Evolutionary conservation across 2,329 filamentous ascomycete genomes (phyloP).

Genomic region (Fusarium begoniae): DNA sequence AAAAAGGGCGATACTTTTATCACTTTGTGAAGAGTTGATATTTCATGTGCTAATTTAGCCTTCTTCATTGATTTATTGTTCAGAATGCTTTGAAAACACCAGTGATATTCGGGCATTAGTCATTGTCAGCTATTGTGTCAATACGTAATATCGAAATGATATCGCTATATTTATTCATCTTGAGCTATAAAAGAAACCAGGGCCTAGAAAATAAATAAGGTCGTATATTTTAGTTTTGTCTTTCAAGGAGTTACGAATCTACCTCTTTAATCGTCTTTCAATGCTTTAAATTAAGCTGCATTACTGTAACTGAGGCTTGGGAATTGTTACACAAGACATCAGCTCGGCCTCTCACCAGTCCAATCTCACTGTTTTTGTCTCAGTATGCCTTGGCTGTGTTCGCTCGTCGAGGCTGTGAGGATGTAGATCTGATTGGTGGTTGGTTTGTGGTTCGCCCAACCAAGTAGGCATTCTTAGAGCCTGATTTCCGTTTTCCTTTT

Average conservation of each 20-base stretch:
- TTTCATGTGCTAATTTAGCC: neutral
- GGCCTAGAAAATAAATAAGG: neutral
- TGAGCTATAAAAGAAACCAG: too few relatives aligned
- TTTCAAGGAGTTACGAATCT: neutral
- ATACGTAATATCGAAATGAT: too few relatives aligned
- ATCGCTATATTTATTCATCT: neutral
- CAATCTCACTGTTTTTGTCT: neutral
- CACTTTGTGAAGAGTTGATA: neutral
- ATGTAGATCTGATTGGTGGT: slow-evolving; percentile 4
- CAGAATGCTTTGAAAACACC: too few relatives aligned
- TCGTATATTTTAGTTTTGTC: neutral
- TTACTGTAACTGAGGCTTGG: neutral
- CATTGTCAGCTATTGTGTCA: neutral
- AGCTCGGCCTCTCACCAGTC: neutral
- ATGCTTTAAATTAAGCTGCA: neutral
- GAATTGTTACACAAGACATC: neutral
- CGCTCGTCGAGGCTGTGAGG: neutral
- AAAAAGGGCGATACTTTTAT: neutral
- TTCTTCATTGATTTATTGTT: neutral
- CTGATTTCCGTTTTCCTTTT: neutral
- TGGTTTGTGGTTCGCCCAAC: neutral
- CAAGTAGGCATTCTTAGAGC: neutral
- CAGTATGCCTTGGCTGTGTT: neutral
- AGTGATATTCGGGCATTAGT: too few relatives aligned
- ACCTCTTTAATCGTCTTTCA: neutral